phyloP scores from a whole-genome alignment of 2,329 filamentous ascomycete species.

The Salinomyces thailandicus region DNA sequence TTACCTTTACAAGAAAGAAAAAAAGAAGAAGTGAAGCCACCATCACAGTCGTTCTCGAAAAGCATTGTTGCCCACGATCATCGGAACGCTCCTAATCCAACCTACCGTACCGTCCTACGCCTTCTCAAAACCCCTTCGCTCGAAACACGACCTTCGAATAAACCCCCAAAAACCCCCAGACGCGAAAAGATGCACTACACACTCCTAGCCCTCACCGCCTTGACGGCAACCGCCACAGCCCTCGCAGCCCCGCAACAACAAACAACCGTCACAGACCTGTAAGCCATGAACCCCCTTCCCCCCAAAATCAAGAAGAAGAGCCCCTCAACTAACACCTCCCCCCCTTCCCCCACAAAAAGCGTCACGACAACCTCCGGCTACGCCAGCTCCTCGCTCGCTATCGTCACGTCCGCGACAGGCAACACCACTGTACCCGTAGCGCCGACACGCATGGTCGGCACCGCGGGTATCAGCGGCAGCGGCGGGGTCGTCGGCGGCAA shows the following conservation, averaged over 20 bases:
- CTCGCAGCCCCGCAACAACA: constrained; percentile 10
- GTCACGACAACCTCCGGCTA: too few relatives aligned
- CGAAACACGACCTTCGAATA: too few relatives aligned
- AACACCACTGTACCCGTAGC: constrained; percentile 6
- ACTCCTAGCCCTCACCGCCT: constrained; percentile 16
- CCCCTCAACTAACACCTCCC: constrained; percentile 36
- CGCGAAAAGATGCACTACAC: constrained; percentile 21
- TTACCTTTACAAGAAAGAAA: too few relatives aligned
- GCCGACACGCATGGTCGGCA: constrained; percentile 5
- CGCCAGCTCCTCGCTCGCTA: constrained; percentile 9
- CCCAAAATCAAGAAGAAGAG: constrained; percentile 15
- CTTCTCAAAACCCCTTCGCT: too few relatives aligned
- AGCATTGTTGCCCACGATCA: too few relatives aligned
- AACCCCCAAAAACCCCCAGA: too few relatives aligned
- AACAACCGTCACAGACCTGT: constrained; percentile 5
- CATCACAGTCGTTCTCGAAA: too few relatives aligned
- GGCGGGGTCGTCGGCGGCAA: constrained; percentile 6
- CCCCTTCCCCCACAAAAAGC: constrained; percentile 35
- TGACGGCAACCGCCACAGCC: constrained; percentile 17
- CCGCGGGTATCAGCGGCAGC: constrained; percentile 4
- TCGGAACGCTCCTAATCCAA: too few relatives aligned
- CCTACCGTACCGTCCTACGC: too few relatives aligned
- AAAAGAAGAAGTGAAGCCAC: too few relatives aligned
- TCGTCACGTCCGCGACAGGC: constrained; percentile 4
- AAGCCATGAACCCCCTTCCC: too few relatives aligned